Percentiles rank a stretch among this genome's conserved stretches.
phyloP scores from a whole-genome alignment of 768 basidiomycete genomes.

The Tulasnella sp. region DNA sequence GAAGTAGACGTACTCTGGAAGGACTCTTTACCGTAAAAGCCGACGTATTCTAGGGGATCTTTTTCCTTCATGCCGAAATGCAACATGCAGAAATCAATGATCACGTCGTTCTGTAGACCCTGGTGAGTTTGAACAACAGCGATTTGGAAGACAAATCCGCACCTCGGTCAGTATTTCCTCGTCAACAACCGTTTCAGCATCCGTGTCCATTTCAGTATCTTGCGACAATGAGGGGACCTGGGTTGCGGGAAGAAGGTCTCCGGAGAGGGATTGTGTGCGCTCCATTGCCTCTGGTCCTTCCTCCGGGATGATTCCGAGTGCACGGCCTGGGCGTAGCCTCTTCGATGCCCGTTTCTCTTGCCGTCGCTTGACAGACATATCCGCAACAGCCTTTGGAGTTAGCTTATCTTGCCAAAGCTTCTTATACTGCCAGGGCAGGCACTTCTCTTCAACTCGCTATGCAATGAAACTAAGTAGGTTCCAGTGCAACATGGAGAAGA shows the following conservation, averaged over 20 bases:
- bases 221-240: background rate
- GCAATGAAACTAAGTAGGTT: too few relatives aligned
- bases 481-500: too few relatives aligned
- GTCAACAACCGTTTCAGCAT: constrained; percentile 26
- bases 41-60: constrained; percentile 56
- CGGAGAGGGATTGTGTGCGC: background rate
- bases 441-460: constrained; percentile 46
- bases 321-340: background rate
- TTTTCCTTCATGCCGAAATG: constrained; percentile 64
- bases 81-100: constrained; percentile 51
- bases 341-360: background rate
- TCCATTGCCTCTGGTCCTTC: background rate
- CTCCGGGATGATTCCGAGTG: background rate
- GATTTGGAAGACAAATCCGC: too few relatives aligned
- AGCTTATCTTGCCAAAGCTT: constrained; percentile 15
- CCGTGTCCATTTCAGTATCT: constrained; percentile 23
- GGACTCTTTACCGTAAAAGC: constrained; percentile 59
- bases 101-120: constrained; percentile 33
- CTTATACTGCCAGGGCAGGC: constrained; percentile 30
- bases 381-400: constrained; percentile 12
- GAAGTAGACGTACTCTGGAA: constrained; percentile 37
- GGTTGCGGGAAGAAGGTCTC: background rate
- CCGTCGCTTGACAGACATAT: background rate
- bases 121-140: background rate
- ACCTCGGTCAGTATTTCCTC: constrained; percentile 9